Evolutionary conservation across 139 green algal genomes (phyloP).

Genomic region (Raphidocelis subcapitata): DNA sequence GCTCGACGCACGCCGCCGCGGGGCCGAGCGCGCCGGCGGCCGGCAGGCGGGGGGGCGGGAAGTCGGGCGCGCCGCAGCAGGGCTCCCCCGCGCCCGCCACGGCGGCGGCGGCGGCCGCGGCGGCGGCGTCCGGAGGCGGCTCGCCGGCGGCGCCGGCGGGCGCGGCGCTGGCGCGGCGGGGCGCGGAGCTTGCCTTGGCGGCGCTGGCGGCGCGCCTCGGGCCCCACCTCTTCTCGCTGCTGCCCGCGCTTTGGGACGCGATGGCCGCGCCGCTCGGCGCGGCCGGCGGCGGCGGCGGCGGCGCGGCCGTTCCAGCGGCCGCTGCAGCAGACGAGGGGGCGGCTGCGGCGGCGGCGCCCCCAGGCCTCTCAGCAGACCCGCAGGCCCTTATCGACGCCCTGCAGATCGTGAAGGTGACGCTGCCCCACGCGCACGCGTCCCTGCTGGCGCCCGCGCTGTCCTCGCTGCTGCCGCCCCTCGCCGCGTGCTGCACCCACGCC

Average conservation of each 20-base stretch:
- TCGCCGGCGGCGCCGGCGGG: slow-evolving; percentile 14
- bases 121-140: slow-evolving; percentile 6
- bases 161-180: slow-evolving; percentile 41
- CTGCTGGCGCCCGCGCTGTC: slow-evolving; percentile 46
- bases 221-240: slow-evolving; percentile 38
- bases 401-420: slow-evolving; percentile 73
- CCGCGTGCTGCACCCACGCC: slow-evolving; percentile 31
- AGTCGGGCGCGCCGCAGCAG: too few relatives aligned
- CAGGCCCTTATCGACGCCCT: slow-evolving; percentile 40
- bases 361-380: slow-evolving; percentile 7
- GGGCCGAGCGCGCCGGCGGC: too few relatives aligned
- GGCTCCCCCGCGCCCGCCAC: neutral
- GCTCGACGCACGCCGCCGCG: too few relatives aligned
- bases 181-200: slow-evolving; percentile 68
- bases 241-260: slow-evolving; percentile 71
- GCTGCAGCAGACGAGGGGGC: slow-evolving; percentile 11
- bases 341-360: neutral
- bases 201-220: slow-evolving; percentile 51
- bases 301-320: neutral
- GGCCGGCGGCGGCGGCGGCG: slow-evolving; percentile 1
- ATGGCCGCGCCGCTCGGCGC: slow-evolving; percentile 47
- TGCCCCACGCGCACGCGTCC: slow-evolving; percentile 38
- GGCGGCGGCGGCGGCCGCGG: slow-evolving; percentile 6
- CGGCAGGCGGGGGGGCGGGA: too few relatives aligned
- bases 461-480: slow-evolving; percentile 55